Conservation (phyloP, 2,329 filamentous ascomycete species). For the Penicillium paneum region DNA sequence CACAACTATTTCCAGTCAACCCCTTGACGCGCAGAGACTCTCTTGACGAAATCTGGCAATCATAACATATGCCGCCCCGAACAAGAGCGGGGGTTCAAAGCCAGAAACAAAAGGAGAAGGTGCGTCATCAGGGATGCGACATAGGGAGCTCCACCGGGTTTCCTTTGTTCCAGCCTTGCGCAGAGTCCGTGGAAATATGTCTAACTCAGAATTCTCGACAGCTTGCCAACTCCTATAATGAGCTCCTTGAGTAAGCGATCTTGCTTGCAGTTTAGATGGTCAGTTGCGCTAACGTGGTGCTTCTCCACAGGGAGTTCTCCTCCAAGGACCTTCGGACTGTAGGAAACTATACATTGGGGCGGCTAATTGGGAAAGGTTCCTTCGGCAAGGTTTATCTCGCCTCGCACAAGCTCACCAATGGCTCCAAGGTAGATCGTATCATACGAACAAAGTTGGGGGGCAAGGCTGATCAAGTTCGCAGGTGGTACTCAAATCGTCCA, state of each 20-base stretch:
- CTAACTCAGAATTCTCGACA: slow-evolving; percentile 40
- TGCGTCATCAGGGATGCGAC: slow-evolving; percentile 26
- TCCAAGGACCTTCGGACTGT: slow-evolving; percentile 87
- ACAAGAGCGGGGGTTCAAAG: slow-evolving; percentile 53
- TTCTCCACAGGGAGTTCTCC: slow-evolving; percentile 73
- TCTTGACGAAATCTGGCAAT: slow-evolving; percentile 20
- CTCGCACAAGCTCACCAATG: slow-evolving; percentile 95
- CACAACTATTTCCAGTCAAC: slow-evolving; percentile 10
- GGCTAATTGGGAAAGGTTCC: slow-evolving; percentile 92
- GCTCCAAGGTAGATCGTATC: slow-evolving; percentile 69
- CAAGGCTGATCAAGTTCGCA: slow-evolving; percentile 38
- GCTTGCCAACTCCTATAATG: slow-evolving; percentile 96
- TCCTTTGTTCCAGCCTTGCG: not conserved
- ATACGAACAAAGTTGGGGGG: not conserved
- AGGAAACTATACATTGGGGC: slow-evolving; percentile 89
- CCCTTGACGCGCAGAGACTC: slow-evolving; percentile 22
- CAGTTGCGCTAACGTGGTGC: slow-evolving; percentile 10
- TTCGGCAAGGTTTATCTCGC: slow-evolving; percentile 98
- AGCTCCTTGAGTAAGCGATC: slow-evolving; percentile 78
- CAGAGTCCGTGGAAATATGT: not conserved
- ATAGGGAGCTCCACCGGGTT: not conserved
- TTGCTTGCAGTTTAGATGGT: not conserved
- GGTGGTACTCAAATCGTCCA: slow-evolving; percentile 98
- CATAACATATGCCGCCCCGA: slow-evolving; percentile 45
- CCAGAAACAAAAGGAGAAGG: slow-evolving; percentile 60